Conservation (phyloP, 129 eudicot genomes). For the Sambucus nigra region DNA sequence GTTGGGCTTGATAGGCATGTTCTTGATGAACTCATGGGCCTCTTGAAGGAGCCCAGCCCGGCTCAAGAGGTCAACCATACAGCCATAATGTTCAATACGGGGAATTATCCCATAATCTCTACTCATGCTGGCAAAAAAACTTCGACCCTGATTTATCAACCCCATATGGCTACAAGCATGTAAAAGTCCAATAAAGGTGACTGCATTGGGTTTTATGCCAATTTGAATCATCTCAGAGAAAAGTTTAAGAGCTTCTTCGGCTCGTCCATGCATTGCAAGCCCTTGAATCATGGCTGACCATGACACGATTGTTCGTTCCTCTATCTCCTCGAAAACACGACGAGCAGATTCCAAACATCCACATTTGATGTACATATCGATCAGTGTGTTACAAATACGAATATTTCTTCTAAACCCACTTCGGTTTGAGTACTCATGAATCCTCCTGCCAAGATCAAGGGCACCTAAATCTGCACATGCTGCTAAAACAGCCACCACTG, state of each 20-base stretch:
- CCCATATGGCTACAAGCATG: constrained; percentile 7
- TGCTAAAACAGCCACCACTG: neutral
- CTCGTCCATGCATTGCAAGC: neutral
- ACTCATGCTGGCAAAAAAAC: neutral
- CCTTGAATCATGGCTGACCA: constrained; percentile 4
- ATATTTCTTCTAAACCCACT: constrained; percentile 1
- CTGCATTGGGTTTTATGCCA: neutral
- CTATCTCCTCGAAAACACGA: neutral
- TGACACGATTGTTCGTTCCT: neutral
- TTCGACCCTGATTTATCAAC: neutral
- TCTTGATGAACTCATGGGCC: constrained; percentile 1
- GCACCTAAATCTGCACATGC: constrained; percentile 4
- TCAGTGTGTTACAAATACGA: neutral
- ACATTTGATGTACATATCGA: constrained; percentile 3
- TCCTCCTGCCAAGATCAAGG: neutral
- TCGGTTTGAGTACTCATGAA: constrained; percentile 1
- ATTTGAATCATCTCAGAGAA: neutral
- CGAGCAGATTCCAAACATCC: neutral
- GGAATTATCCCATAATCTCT: constrained; percentile 5
- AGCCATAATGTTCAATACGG: constrained; percentile 1
- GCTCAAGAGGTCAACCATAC: constrained; percentile 5
- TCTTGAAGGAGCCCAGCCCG: neutral
- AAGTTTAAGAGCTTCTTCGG: neutral
- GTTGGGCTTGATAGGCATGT: neutral
- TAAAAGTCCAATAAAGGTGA: neutral